Evolutionary conservation across 1,284 basidiomycete species (phyloP), one percentile per base, ranked within the genome.

Genomic region (Melanopsichium pennsylvanicum): DNA sequence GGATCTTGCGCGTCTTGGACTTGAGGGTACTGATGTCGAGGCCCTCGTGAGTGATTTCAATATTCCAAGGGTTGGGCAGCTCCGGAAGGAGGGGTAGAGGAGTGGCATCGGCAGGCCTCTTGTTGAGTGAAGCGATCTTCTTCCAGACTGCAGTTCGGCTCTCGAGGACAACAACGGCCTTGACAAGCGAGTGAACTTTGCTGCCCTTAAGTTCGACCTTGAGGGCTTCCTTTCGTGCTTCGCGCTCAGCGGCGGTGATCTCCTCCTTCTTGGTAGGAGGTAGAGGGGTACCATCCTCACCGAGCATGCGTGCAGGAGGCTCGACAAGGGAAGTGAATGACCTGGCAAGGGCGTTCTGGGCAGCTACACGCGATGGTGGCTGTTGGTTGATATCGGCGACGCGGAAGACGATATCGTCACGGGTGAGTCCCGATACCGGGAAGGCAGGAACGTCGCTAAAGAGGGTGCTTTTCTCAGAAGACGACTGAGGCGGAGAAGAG

Each of bases 231-330:
- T 72, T 60, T 15, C 72, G 64, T 10, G 63, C 63, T 23, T 38
- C 38, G 25, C 64, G 50, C 41, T 74, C 72, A 31, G 63, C 72
- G 1, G 55, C 27, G 11, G 50, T 43, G 27, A 61, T 68, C 40
- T 71, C 69, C 35, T 71, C 54, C 58, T 71, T 62, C 56, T 71
- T 71, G 48, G 62, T 67, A 4, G 69, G 69, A 15, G 59, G 69
- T 12, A 71, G 52, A 1, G 69, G 63, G 10, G 47, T 15, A 25
- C 69, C 69, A 10, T 71, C 49, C 27, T 71, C 69, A 33, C 62
- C 69, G 35, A 67, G 68, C 69, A 71, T 71, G 51, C 55, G 55
- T 7, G 66, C 57, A 12, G 62, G 68, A 33, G 67, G 57, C 34
- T 70, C 67, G 26, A 38, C 42, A 9, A 70, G 63, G 15, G 58